A percentile compares a stretch with the other conserved stretches of the same genome.
These are phyloP conservation scores for Rutstroemia sp. DNA, from an alignment of 2,329 filamentous ascomycete genomes.

Conservation along the genomic window DNA sequence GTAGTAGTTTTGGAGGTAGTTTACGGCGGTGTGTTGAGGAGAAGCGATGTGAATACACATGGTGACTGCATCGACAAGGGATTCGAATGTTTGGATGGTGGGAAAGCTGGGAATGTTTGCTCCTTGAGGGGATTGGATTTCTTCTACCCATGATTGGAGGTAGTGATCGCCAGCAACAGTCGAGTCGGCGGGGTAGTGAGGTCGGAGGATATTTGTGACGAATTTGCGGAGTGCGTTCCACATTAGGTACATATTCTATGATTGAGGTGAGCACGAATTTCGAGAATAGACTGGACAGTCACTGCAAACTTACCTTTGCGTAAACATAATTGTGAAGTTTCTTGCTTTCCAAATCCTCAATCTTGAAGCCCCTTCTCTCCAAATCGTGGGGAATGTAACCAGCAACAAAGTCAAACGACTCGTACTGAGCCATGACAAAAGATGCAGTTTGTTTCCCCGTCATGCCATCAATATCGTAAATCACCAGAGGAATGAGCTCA, in stretches of 20 bases:
- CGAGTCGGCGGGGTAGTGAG: not conserved
- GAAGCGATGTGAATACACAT: constrained; percentile 47
- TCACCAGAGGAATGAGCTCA: constrained; percentile 38
- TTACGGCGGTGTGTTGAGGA: constrained; percentile 43
- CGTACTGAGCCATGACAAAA: not conserved
- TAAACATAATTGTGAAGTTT: constrained; percentile 5
- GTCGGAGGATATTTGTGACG: not conserved
- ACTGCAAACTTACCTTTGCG: not conserved
- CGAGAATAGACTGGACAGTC: not conserved
- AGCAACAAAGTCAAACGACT: constrained; percentile 1
- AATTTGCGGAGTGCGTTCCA: not conserved
- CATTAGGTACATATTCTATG: constrained; percentile 1
- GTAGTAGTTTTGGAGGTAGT: constrained; percentile 46
- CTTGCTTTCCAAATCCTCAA: not conserved
- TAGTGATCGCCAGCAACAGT: not conserved
- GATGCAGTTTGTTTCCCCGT: not conserved
- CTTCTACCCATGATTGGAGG: not conserved
- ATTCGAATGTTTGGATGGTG: not conserved
- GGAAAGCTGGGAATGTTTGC: not conserved
- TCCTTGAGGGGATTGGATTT: not conserved
- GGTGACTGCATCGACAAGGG: constrained; percentile 34
- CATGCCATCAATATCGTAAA: constrained; percentile 30
- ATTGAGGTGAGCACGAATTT: not conserved
- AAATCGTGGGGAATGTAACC: not conserved
- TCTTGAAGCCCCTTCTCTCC: not conserved